Conservation (phyloP, 2,329 filamentous ascomycete species). For the Penicillium sp. region DNA sequence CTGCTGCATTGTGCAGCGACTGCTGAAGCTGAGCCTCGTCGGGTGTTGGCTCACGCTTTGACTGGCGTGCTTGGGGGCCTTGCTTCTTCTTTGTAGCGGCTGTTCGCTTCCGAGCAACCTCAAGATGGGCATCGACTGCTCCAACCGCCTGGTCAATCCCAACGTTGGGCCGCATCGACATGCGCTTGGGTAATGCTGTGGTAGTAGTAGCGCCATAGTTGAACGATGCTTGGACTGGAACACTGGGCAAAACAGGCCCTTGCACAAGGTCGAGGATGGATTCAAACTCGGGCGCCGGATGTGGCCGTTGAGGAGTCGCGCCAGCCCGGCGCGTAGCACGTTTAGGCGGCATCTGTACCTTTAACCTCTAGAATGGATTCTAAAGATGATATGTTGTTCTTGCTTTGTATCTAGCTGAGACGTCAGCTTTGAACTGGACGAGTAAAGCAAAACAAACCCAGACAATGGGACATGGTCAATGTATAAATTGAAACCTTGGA, state of each 20-base stretch:
- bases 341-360: constrained; percentile 29
- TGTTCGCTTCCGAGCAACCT: constrained; percentile 24
- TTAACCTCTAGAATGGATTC: not conserved
- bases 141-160: constrained; percentile 35
- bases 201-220: constrained; percentile 42
- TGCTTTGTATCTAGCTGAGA: not conserved
- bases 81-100: constrained; percentile 20
- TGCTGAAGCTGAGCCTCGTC: constrained; percentile 35
- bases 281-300: not conserved
- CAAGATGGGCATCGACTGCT: constrained; percentile 34
- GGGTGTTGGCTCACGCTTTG: constrained; percentile 36
- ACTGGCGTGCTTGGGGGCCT: constrained; percentile 12
- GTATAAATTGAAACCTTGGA: not conserved
- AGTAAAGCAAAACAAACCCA: not conserved
- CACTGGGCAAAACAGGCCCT: constrained; percentile 33
- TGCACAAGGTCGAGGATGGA: constrained; percentile 5
- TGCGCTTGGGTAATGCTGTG: constrained; percentile 36
- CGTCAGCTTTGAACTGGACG: not conserved
- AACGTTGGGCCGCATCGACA: constrained; percentile 33
- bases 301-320: constrained; percentile 9
- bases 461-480: not conserved
- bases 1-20: constrained; percentile 28
- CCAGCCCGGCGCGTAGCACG: constrained; percentile 20
- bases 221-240: constrained; percentile 43
- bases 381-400: not conserved